Conservation (phyloP, 176 grass and related monocot genomes). For the Hordeum marinum region DNA sequence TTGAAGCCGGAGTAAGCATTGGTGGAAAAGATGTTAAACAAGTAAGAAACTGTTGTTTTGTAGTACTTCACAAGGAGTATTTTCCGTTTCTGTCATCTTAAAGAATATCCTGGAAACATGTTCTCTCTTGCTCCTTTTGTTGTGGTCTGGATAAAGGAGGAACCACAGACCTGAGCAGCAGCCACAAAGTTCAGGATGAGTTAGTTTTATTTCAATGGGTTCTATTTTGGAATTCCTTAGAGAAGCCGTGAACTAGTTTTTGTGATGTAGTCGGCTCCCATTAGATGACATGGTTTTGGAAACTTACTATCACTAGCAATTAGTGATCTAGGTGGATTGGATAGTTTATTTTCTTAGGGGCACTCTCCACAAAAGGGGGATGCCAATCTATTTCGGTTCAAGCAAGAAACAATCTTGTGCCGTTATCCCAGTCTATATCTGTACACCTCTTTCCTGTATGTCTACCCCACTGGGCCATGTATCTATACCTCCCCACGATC, state of each 20-base stretch:
- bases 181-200: not conserved
- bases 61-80: not conserved
- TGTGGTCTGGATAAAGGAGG: not conserved
- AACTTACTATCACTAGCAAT: not conserved
- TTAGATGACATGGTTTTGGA: not conserved
- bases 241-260: not conserved
- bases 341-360: not conserved
- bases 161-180: not conserved
- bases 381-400: not conserved
- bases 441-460: not conserved
- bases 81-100: not conserved
- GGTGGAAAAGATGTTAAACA: constrained; percentile 96
- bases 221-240: not conserved
- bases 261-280: not conserved
- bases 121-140: not conserved
- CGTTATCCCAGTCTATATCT: not conserved
- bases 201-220: not conserved
- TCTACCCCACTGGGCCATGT: not conserved
- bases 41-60: constrained; percentile 36
- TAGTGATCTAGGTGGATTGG: not conserved
- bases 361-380: not conserved
- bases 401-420: not conserved
- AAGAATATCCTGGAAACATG: not conserved
- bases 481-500: not conserved
- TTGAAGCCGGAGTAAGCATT: constrained; percentile 97